phyloP scores from a whole-genome alignment of 352 stramenopile species.

The Globisporangium rhizosaccharum region DNA sequence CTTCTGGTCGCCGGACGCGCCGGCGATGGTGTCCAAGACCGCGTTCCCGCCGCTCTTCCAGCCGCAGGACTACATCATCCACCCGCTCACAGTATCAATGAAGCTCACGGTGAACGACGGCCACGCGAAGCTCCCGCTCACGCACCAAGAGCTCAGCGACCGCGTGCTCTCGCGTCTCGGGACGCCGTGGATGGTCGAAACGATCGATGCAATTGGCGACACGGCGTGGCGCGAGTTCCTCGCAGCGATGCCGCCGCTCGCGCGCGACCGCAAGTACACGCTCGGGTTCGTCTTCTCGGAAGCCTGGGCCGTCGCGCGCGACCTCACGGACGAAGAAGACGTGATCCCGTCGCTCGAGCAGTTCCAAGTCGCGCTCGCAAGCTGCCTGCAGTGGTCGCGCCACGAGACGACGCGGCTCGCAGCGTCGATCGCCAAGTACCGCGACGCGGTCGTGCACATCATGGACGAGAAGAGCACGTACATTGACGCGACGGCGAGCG shows the following conservation, averaged over 20 bases:
- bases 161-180: conserved; percentile 68
- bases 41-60: conserved; percentile 32
- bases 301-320: conserved; percentile 72
- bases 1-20: conserved; percentile 28
- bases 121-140: conserved; percentile 68
- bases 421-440: conserved; percentile 59
- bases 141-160: conserved; percentile 67
- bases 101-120: conserved; percentile 81
- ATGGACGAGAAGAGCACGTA: conserved; percentile 88
- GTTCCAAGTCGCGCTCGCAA: conserved; percentile 68
- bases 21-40: conserved; percentile 12
- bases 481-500: conserved; percentile 62
- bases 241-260: conserved; percentile 60
- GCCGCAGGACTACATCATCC: conserved; percentile 55
- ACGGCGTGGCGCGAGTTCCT: conserved; percentile 68
- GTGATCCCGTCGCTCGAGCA: conserved; percentile 61
- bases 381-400: conserved; percentile 70
- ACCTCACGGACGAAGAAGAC: conserved; percentile 74
- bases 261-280: conserved; percentile 70
- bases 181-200: conserved; percentile 74
- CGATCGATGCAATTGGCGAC: conserved; percentile 67
- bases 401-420: conserved; percentile 58
- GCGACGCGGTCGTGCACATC: conserved; percentile 73
- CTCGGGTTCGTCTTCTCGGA: conserved; percentile 83
- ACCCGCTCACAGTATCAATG: conserved; percentile 72